Percentiles rank a stretch among this genome's conserved stretches.
Evolutionary conservation across 2,329 filamentous ascomycete genomes (phyloP).

Genomic region (Botrytis paeoniae): DNA sequence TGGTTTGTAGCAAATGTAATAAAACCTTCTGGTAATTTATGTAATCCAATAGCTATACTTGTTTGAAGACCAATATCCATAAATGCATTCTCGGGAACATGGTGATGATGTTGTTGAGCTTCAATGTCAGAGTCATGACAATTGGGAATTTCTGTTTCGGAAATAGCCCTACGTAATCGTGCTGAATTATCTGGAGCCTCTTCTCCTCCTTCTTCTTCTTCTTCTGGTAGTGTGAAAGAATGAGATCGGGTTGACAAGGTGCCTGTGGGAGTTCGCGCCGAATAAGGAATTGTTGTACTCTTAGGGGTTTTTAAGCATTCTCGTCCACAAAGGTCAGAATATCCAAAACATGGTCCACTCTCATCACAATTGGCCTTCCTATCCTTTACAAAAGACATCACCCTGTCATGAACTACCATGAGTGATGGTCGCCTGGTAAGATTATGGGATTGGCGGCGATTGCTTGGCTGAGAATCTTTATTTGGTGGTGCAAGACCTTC

Average conservation of each 20-base stretch:
- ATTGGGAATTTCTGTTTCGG: conserved; percentile 17
- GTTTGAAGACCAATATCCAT: conserved; percentile 94
- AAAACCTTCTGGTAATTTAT: conserved; percentile 87
- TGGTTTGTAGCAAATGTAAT: conserved; percentile 98
- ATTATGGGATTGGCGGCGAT: conserved; percentile 11
- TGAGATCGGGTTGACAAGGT: conserved; percentile 17
- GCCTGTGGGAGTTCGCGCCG: conserved; percentile 24
- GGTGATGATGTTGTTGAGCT: conserved; percentile 69
- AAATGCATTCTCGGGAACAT: conserved; percentile 92
- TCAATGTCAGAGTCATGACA: conserved; percentile 32
- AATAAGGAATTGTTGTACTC: conserved; percentile 17
- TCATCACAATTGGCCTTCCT: conserved; percentile 62
- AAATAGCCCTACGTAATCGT: conserved; percentile 18
- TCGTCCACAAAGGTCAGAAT: conserved; percentile 62
- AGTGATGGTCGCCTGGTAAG: conserved; percentile 50
- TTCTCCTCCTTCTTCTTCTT: conserved; percentile 9
- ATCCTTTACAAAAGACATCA: conserved; percentile 64
- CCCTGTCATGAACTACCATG: conserved; percentile 51
- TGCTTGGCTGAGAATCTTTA: conserved; percentile 16
- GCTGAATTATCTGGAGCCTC: not conserved
- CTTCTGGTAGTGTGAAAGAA: conserved; percentile 14
- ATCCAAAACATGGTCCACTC: conserved; percentile 59
- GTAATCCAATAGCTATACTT: conserved; percentile 87
- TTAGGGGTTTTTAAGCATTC: conserved; percentile 52
- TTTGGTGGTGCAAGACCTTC: not conserved